Percentiles rank a stretch among this genome's conserved stretches.
phyloP scores from a whole-genome alignment of 2,329 filamentous ascomycete genomes.

The Phaeosphaeria sp. region DNA sequence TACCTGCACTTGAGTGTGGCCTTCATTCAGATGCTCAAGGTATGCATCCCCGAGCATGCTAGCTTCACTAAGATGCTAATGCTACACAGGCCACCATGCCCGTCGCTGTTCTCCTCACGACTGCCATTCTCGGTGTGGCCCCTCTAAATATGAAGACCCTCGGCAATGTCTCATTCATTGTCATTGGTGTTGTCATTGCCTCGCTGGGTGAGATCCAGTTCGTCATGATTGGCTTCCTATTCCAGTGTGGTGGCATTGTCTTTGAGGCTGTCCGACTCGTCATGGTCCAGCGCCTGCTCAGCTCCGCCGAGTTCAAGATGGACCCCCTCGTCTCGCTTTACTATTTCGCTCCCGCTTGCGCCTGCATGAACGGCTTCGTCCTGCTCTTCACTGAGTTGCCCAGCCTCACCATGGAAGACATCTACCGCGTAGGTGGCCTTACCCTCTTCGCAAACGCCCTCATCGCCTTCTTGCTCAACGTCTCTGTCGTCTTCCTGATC shows the following conservation, averaged over 20 bases:
- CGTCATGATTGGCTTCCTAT: constrained; percentile 77
- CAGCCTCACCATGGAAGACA: constrained; percentile 69
- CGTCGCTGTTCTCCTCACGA: constrained; percentile 87
- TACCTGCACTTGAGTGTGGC: constrained; percentile 95
- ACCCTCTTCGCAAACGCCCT: constrained; percentile 78
- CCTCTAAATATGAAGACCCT: constrained; percentile 86
- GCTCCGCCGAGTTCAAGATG: constrained; percentile 88
- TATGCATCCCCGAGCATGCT: constrained; percentile 45
- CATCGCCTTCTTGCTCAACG: constrained; percentile 81
- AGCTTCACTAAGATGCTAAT: constrained; percentile 19
- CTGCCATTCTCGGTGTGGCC: constrained; percentile 85
- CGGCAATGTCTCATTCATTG: constrained; percentile 92
- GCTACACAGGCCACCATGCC: constrained; percentile 80
- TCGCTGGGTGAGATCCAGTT: constrained; percentile 97
- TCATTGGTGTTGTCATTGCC: constrained; percentile 91
- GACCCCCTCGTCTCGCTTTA: constrained; percentile 87
- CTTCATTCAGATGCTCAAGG: constrained; percentile 99
- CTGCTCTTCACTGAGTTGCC: constrained; percentile 78
- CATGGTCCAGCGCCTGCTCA: constrained; percentile 83
- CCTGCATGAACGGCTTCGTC: constrained; percentile 78
- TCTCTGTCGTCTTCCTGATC: constrained; percentile 86
- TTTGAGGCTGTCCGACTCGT: constrained; percentile 85
- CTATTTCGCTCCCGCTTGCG: constrained; percentile 87
- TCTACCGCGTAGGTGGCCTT: constrained; percentile 75
- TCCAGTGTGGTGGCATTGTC: constrained; percentile 77